These are phyloP conservation scores for Tinospora cordifolia DNA, from an alignment of 164 flowering plant species.

Conservation along the genomic window DNA sequence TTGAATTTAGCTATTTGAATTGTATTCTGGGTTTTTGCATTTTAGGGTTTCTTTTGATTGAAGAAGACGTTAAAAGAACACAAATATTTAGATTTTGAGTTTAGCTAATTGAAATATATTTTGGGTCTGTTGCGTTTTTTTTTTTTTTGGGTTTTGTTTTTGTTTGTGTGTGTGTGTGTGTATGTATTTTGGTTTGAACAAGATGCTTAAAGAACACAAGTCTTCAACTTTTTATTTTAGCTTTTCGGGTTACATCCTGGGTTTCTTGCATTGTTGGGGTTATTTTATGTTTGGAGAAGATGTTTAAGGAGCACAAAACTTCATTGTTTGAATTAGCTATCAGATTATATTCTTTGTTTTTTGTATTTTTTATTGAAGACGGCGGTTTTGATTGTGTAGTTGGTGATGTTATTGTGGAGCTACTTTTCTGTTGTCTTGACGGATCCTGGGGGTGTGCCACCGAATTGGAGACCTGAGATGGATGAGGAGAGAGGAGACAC, in stretches of 20 bases:
- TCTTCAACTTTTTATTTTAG: neutral
- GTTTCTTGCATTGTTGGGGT: neutral
- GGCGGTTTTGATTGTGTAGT: slow-evolving; percentile 35
- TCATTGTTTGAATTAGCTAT: too few species aligned
- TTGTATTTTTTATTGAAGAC: neutral
- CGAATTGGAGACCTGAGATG: slow-evolving; percentile 70
- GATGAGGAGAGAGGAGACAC: slow-evolving; percentile 90
- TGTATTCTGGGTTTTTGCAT: neutral
- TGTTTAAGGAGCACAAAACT: neutral
- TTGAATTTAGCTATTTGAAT: neutral
- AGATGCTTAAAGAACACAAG: too few species aligned
- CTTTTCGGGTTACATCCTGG: neutral
- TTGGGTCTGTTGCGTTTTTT: neutral
- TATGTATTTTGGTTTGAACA: neutral
- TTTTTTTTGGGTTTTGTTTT: neutral
- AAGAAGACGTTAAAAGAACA: too few species aligned
- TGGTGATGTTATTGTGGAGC: slow-evolving; percentile 94
- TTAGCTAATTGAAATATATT: neutral
- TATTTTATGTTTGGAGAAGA: neutral
- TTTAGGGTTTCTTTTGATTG: neutral
- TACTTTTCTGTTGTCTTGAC: slow-evolving; percentile 91
- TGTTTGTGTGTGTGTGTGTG: neutral
- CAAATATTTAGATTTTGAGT: neutral
- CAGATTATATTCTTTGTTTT: too few species aligned
- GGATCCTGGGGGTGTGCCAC: slow-evolving; percentile 92